A percentile compares a stretch with the other conserved stretches of the same genome.
phyloP scores from a whole-genome alignment of 768 basidiomycete genomes.

The Phanerodontia chrysosporium region DNA sequence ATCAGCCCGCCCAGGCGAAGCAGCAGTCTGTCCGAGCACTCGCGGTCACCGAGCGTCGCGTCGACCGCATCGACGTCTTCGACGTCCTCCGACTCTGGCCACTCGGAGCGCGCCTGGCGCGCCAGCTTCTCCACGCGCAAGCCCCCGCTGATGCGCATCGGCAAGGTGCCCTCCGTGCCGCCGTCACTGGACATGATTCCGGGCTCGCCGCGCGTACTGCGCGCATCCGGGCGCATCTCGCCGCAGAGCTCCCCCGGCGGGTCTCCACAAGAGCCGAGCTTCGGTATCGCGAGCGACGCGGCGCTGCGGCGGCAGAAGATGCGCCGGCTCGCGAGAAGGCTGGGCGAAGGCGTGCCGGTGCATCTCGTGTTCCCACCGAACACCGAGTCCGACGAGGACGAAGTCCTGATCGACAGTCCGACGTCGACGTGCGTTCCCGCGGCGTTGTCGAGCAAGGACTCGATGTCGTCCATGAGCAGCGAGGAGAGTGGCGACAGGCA shows the following conservation, averaged over 20 bases:
- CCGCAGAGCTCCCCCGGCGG: neutral
- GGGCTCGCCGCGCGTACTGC: conserved; percentile 10
- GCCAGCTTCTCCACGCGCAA: conserved; percentile 12
- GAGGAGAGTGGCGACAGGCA: neutral
- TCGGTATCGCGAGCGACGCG: conserved; percentile 38
- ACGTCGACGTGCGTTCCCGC: neutral
- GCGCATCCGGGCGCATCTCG: neutral
- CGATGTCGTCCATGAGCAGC: neutral
- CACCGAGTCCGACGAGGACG: conserved; percentile 12
- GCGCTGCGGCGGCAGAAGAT: conserved; percentile 52
- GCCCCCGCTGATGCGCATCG: conserved; percentile 8
- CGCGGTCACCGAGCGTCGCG: neutral
- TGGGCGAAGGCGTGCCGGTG: conserved; percentile 61
- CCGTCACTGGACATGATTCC: conserved; percentile 16
- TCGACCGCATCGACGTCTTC: neutral
- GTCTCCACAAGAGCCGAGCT: conserved; percentile 23
- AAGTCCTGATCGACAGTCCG: conserved; percentile 8
- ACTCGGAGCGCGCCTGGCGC: conserved; percentile 12
- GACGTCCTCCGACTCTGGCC: neutral
- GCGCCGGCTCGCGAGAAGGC: conserved; percentile 54
- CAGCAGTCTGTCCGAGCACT: neutral
- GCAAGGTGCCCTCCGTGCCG: neutral
- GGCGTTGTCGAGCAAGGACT: neutral
- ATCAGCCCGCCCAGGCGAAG: neutral
- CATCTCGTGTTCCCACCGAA: conserved; percentile 48